phyloP scores from a whole-genome alignment of 345 rosid species.

The Turritis glabra region DNA sequence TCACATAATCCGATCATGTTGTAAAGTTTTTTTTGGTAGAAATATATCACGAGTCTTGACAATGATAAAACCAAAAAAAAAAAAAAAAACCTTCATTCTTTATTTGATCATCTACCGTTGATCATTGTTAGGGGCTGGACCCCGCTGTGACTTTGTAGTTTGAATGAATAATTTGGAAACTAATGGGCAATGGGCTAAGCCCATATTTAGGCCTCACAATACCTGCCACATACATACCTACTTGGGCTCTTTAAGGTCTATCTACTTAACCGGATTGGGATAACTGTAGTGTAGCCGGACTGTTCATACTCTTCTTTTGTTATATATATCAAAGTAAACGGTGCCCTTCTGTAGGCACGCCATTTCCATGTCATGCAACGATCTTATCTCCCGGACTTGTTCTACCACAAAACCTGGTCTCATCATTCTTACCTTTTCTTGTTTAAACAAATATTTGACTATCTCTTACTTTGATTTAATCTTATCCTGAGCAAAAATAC shows the following conservation, averaged over 20 bases:
- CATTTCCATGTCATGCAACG: constrained; percentile 20
- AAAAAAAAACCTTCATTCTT: not conserved
- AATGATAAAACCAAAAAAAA: not conserved
- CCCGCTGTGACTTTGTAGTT: not conserved
- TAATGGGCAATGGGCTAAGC: not conserved
- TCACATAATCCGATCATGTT: not conserved
- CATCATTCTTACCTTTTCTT: constrained; percentile 6
- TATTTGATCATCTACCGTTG: not conserved
- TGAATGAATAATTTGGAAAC: not conserved
- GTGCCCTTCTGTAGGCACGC: constrained; percentile 3
- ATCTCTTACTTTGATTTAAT: not conserved
- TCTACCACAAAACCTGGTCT: constrained; percentile 21
- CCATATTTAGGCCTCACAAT: not conserved
- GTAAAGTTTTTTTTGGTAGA: not conserved
- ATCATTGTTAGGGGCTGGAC: not conserved
- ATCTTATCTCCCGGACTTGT: constrained; percentile 27
- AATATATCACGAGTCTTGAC: not conserved
- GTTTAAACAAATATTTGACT: constrained; percentile 7
- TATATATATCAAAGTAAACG: not conserved
- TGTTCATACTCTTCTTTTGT: not conserved
- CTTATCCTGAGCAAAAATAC: constrained; percentile 13
- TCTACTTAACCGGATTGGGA: not conserved
- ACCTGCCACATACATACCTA: not conserved
- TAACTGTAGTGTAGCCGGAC: not conserved
- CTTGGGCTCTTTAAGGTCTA: not conserved